A percentile compares a stretch with the other conserved stretches of the same genome.
phyloP scores from a whole-genome alignment of 768 basidiomycete species.

The Crassisporium funariophilum region DNA sequence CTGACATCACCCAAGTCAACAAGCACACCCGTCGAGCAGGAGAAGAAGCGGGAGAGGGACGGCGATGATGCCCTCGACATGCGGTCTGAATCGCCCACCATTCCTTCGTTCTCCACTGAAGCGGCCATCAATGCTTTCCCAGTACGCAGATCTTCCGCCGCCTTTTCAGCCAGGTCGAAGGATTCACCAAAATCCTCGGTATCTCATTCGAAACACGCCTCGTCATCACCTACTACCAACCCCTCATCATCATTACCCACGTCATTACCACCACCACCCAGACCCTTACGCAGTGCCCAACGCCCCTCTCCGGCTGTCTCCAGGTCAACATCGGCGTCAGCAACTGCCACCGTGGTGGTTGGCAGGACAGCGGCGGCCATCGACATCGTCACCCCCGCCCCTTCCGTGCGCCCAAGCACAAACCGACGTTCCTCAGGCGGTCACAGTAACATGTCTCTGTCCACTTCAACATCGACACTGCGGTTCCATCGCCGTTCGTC shows the following conservation, averaged over 20 bases:
- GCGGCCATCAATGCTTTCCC: constrained; percentile 49
- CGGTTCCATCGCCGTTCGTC: constrained; percentile 19
- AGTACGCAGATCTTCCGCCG: constrained; percentile 4
- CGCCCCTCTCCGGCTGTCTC: constrained; percentile 18
- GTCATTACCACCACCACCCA: no score
- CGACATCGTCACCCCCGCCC: no score
- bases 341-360: no score
- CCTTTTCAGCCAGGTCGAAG: constrained; percentile 6
- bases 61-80: background rate
- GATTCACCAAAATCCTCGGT: constrained; percentile 5
- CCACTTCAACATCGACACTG: constrained; percentile 21
- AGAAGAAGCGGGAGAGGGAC: no score
- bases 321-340: constrained; percentile 9
- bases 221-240: constrained; percentile 7
- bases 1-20: no score
- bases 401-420: no score
- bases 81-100: constrained; percentile 41
- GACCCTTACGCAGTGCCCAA: constrained; percentile 26
- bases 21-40: background rate
- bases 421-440: constrained; percentile 24
- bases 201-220: constrained; percentile 2
- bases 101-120: constrained; percentile 52
- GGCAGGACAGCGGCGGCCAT: no score
- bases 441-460: constrained; percentile 17
- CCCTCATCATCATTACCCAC: no score